Percentiles rank a stretch among this genome's conserved stretches.
Conservation (phyloP, 148 eudicot species). For the Spergularia marina region DNA sequence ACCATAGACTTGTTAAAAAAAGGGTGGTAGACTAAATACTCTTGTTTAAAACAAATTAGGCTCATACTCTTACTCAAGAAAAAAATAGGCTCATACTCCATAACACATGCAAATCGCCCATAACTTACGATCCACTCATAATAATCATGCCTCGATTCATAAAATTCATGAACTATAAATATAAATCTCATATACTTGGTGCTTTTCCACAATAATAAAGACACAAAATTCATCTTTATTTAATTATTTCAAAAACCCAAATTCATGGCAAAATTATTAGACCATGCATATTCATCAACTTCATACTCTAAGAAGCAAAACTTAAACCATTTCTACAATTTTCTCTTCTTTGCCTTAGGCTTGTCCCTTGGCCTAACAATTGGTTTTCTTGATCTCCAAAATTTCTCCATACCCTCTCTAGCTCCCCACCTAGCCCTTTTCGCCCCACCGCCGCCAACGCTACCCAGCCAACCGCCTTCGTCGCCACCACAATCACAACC, state of each 20-base stretch:
- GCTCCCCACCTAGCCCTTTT: not conserved
- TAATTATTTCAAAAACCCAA: too few species aligned
- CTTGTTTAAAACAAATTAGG: not conserved
- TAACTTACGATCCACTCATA: conserved; percentile 28
- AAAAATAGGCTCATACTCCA: not conserved
- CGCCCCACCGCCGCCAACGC: not conserved
- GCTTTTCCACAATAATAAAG: not conserved
- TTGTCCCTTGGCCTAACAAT: conserved; percentile 47
- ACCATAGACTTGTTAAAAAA: not conserved
- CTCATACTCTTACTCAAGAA: conserved; percentile 8
- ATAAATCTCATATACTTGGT: not conserved
- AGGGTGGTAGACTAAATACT: not conserved
- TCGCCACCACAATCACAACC: not conserved
- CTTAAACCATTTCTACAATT: conserved; percentile 22
- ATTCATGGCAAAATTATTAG: conserved; percentile 21
- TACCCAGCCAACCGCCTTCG: not conserved
- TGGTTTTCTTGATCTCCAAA: conserved; percentile 37
- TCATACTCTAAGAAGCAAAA: conserved; percentile 12
- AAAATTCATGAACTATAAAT: not conserved
- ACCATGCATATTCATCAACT: conserved; percentile 21
- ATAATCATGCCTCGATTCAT: not conserved
- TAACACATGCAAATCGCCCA: conserved; percentile 33
- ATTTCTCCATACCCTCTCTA: not conserved
- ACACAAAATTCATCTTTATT: too few species aligned
- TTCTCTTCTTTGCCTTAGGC: conserved; percentile 45